Percentiles rank a stretch among this genome's conserved stretches.
phyloP scores from a whole-genome alignment of 352 stramenopile genomes.

The Pythium monospermum region DNA sequence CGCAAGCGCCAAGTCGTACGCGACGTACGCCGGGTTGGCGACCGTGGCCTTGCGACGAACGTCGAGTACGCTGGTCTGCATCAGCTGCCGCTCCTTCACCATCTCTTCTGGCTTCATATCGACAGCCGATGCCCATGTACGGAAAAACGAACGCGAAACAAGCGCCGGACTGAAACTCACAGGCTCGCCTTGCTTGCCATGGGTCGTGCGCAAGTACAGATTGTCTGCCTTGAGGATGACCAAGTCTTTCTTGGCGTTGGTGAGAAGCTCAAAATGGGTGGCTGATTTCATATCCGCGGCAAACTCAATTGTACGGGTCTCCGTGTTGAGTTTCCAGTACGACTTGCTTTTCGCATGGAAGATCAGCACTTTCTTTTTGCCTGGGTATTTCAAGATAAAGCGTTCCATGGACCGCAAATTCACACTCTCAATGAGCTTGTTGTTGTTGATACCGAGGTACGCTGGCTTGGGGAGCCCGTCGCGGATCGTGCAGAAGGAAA shows the following conservation, averaged over 20 bases:
- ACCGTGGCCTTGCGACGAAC: neutral
- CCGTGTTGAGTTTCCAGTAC: slow-evolving; percentile 3
- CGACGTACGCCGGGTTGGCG: slow-evolving; percentile 2
- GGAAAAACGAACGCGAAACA: slow-evolving; percentile 7
- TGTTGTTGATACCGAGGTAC: neutral
- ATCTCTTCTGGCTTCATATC: neutral
- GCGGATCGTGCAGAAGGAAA: slow-evolving; percentile 4
- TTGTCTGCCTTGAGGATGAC: neutral
- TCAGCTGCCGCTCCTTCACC: neutral
- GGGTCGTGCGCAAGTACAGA: slow-evolving; percentile 2
- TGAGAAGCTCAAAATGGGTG: neutral
- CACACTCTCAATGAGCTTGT: neutral
- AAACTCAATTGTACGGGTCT: neutral
- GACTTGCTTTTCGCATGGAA: neutral
- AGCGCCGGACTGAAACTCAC: neutral
- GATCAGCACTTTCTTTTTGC: slow-evolving; percentile 3
- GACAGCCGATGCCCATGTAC: neutral
- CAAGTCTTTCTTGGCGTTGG: slow-evolving; percentile 4
- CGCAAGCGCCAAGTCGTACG: slow-evolving; percentile 10
- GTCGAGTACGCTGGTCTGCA: neutral
- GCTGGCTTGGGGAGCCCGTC: neutral
- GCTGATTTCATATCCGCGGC: slow-evolving; percentile 1
- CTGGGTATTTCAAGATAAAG: neutral
- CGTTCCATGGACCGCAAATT: neutral
- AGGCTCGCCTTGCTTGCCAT: neutral